Percentiles rank a stretch among this genome's conserved stretches.
Conservation (phyloP, 192 early-diverging fungal genomes). For the Entrophospora sp. region DNA sequence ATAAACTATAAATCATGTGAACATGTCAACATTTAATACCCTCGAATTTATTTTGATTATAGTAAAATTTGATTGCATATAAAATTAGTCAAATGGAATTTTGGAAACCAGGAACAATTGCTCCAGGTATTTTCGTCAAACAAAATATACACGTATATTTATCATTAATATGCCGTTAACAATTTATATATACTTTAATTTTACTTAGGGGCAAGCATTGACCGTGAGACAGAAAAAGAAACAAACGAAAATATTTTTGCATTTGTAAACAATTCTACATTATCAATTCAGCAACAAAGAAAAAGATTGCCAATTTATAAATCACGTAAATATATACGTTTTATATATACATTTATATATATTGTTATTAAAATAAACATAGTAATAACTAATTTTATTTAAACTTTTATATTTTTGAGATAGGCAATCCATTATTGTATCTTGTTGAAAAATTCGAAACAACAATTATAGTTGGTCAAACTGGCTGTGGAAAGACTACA, state of each 20-base stretch:
- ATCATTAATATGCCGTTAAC: background rate
- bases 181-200: background rate
- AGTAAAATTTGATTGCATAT: no score
- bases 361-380: background rate
- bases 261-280: slow-evolving; percentile 39
- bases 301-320: slow-evolving; percentile 83
- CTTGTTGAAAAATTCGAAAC: slow-evolving; percentile 58
- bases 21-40: no score
- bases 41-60: no score
- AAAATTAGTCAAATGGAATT: no score
- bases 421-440: slow-evolving; percentile 55
- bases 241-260: slow-evolving; percentile 36
- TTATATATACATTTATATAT: no score
- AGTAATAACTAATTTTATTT: background rate
- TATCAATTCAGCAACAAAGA: slow-evolving; percentile 68
- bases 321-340: slow-evolving; percentile 63
- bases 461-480: slow-evolving; percentile 67
- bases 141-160: background rate
- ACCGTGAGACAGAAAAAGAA: slow-evolving; percentile 56
- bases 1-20: no score
- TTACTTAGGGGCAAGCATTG: slow-evolving; percentile 46
- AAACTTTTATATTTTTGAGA: background rate
- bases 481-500: slow-evolving; percentile 77
- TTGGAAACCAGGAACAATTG: slow-evolving; percentile 53
- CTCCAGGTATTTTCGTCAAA: slow-evolving; percentile 33